These are phyloP conservation scores for Grifola frondosa DNA, from an alignment of 1,284 basidiomycete genomes.

Conservation along the genomic window DNA sequence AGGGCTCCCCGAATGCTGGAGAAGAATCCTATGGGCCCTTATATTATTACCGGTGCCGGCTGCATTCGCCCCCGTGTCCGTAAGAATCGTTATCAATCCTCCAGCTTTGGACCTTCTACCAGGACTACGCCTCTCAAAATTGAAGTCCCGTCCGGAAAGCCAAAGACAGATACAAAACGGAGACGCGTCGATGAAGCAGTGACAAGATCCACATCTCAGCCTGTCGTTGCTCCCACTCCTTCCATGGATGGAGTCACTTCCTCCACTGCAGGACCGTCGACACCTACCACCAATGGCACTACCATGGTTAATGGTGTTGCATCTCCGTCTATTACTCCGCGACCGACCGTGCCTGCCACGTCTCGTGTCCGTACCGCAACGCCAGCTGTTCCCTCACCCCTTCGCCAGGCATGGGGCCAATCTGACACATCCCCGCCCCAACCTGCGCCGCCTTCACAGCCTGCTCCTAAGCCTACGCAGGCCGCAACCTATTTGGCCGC, in stretches of 20 bases:
- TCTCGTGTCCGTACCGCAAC: constrained; percentile 45
- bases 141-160: constrained; percentile 39
- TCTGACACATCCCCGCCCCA: constrained; percentile 42
- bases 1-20: constrained; percentile 50
- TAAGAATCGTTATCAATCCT: constrained; percentile 69
- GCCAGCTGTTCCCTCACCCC: constrained; percentile 64
- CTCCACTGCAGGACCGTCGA: constrained; percentile 7
- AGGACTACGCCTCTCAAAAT: constrained; percentile 39
- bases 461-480: constrained; percentile 49
- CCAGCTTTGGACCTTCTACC: constrained; percentile 60
- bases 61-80: constrained; percentile 60
- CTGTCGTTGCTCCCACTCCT: constrained; percentile 11
- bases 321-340: too few relatives aligned
- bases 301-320: constrained; percentile 7
- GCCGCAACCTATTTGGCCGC: constrained; percentile 65
- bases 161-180: constrained; percentile 55
- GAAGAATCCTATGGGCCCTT: constrained; percentile 70
- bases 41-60: constrained; percentile 67
- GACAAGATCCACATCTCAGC: constrained; percentile 33
- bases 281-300: constrained; percentile 28
- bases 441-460: constrained; percentile 30
- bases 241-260: constrained; percentile 13
- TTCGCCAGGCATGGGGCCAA: constrained; percentile 63
- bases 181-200: constrained; percentile 53
- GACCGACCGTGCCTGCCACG: constrained; percentile 10